Percentiles rank a stretch among this genome's conserved stretches.
Evolutionary conservation across 345 rosid species (phyloP).

Genomic region (Aquilaria yunnanensis): DNA sequence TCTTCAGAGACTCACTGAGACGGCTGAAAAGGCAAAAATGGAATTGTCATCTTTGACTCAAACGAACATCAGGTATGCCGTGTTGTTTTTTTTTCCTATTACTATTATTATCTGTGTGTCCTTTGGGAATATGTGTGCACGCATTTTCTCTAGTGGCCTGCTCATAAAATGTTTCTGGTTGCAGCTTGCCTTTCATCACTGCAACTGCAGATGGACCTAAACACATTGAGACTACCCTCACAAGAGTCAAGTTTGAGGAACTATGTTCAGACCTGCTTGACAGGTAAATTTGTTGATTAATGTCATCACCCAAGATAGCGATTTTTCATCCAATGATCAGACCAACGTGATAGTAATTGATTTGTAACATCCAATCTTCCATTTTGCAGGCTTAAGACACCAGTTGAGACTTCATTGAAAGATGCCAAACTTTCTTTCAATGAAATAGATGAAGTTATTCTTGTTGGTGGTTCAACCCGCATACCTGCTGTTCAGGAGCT

Average conservation of each 20-base stretch:
- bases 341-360: neutral
- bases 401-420: slow-evolving; percentile 77
- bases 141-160: neutral
- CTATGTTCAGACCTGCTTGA: slow-evolving; percentile 86
- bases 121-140: too few relatives aligned
- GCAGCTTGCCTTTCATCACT: slow-evolving; percentile 95
- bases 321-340: neutral
- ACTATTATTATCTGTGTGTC: neutral
- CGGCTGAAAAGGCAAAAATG: slow-evolving; percentile 97
- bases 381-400: slow-evolving; percentile 60
- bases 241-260: slow-evolving; percentile 92
- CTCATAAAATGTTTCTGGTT: neutral
- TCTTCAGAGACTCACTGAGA: slow-evolving; percentile 89
- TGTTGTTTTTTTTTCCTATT: neutral
- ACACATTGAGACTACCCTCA: slow-evolving; percentile 89
- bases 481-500: slow-evolving; percentile 96
- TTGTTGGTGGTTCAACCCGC: slow-evolving; percentile 98
- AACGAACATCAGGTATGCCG: slow-evolving; percentile 62
- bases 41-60: slow-evolving; percentile 93
- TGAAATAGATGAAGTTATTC: slow-evolving; percentile 91
- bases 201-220: slow-evolving; percentile 99
- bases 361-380: neutral
- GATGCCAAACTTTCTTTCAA: slow-evolving; percentile 87
- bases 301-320: neutral
- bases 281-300: slow-evolving; percentile 37